phyloP scores from a whole-genome alignment of 2,329 filamentous ascomycete genomes.

The Alternaria novae-zelandiae region DNA sequence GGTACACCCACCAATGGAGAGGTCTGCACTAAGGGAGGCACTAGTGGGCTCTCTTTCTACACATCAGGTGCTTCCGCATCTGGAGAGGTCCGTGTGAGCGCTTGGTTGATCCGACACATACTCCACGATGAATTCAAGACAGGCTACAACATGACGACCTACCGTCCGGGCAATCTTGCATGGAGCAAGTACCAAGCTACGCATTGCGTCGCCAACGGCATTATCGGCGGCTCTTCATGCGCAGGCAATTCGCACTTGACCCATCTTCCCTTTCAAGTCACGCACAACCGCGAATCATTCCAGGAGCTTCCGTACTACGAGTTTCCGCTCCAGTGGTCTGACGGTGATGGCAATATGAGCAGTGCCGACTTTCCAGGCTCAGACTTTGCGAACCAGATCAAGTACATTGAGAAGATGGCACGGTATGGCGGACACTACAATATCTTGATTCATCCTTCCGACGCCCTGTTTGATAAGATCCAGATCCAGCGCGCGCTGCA shows the following conservation, averaged over 20 bases:
- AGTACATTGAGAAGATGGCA: slow-evolving; percentile 9
- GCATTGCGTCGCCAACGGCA: slow-evolving; percentile 9
- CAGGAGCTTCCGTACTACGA: slow-evolving; percentile 14
- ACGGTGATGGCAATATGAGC: slow-evolving; percentile 14
- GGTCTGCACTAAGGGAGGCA: slow-evolving; percentile 5
- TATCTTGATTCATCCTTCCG: slow-evolving; percentile 16
- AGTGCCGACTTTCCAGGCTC: slow-evolving; percentile 11
- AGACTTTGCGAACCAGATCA: slow-evolving; percentile 12
- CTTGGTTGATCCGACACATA: slow-evolving; percentile 7
- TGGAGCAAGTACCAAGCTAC: slow-evolving; percentile 13
- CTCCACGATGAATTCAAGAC: slow-evolving; percentile 9
- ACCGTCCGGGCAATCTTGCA: slow-evolving; percentile 10
- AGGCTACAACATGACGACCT: slow-evolving; percentile 10
- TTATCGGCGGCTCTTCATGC: slow-evolving; percentile 12
- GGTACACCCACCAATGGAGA: neutral
- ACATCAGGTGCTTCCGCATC: slow-evolving; percentile 7
- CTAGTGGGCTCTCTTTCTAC: slow-evolving; percentile 11
- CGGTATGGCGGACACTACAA: slow-evolving; percentile 13
- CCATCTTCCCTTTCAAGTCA: slow-evolving; percentile 12
- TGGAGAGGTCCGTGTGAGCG: slow-evolving; percentile 10
- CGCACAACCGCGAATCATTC: slow-evolving; percentile 10
- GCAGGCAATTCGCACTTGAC: slow-evolving; percentile 11
- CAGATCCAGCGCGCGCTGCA: slow-evolving; percentile 9
- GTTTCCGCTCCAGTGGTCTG: slow-evolving; percentile 13
- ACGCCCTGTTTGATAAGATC: slow-evolving; percentile 13